phyloP scores from a whole-genome alignment of 108 stramenopile genomes.

The Cyclostephanos invisitatus region DNA sequence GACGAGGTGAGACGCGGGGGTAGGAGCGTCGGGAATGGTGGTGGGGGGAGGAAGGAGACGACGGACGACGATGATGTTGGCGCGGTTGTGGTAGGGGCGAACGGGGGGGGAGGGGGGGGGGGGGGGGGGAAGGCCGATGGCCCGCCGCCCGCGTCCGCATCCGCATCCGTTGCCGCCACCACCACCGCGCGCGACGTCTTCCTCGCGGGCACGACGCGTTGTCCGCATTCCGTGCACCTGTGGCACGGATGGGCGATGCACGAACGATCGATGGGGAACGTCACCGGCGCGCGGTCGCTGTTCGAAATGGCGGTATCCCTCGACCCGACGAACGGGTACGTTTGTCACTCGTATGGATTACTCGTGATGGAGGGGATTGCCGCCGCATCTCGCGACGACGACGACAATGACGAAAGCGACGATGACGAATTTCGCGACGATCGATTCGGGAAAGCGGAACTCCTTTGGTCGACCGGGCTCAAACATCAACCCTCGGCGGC shows the following conservation, averaged over 20 bases:
- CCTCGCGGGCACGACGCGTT: constrained; percentile 53
- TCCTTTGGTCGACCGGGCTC: constrained; percentile 62
- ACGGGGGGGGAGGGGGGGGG: not conserved
- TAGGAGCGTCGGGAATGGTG: constrained; percentile 28
- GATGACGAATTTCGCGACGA: not conserved
- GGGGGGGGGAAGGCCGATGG: not conserved
- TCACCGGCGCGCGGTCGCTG: constrained; percentile 52
- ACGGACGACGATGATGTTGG: not conserved
- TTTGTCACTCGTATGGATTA: constrained; percentile 78
- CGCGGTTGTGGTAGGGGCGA: not conserved
- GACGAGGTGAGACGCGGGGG: not conserved
- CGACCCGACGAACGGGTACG: constrained; percentile 75
- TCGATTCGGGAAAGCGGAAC: constrained; percentile 32
- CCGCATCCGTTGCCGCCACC: no score
- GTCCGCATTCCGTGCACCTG: constrained; percentile 69
- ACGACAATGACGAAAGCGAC: not conserved
- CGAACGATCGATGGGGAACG: constrained; percentile 60
- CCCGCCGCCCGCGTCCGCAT: no score
- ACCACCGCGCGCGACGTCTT: constrained; percentile 58
- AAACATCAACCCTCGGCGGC: constrained; percentile 66
- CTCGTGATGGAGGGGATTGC: constrained; percentile 47
- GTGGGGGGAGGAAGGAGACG: constrained; percentile 49
- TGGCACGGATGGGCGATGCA: constrained; percentile 85
- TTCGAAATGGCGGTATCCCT: constrained; percentile 63
- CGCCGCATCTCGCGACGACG: constrained; percentile 19